Evolutionary conservation across 768 basidiomycete genomes (phyloP).

Genomic region (Lactarius hatsudake): DNA sequence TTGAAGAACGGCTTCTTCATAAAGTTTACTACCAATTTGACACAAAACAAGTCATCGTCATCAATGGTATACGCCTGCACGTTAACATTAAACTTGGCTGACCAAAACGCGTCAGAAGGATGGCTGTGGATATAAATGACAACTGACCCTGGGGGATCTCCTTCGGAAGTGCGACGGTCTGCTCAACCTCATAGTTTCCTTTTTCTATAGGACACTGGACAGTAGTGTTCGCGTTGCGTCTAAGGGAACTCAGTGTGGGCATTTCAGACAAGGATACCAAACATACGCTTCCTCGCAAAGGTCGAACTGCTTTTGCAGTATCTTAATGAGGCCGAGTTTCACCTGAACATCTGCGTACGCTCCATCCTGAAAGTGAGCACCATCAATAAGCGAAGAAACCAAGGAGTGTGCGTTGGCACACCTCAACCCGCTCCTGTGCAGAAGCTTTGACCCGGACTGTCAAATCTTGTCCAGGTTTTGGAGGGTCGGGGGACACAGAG

Average conservation of each 20-base stretch:
- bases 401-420: slow-evolving; percentile 34
- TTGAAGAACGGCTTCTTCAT: slow-evolving; percentile 40
- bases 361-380: slow-evolving; percentile 62
- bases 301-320: slow-evolving; percentile 82
- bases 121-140: neutral
- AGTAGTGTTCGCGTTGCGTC: slow-evolving; percentile 68
- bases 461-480: slow-evolving; percentile 79
- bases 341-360: slow-evolving; percentile 87
- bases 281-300: slow-evolving; percentile 93
- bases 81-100: slow-evolving; percentile 81
- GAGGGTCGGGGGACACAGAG: slow-evolving; percentile 79
- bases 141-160: slow-evolving; percentile 80
- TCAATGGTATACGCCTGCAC: slow-evolving; percentile 67
- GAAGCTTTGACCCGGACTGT: slow-evolving; percentile 77
- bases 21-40: slow-evolving; percentile 79
- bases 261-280: neutral
- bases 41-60: slow-evolving; percentile 76
- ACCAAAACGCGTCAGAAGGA: slow-evolving; percentile 10
- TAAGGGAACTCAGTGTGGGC: slow-evolving; percentile 33
- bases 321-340: slow-evolving; percentile 90
- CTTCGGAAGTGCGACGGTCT: slow-evolving; percentile 83
- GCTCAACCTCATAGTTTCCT: slow-evolving; percentile 69
- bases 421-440: slow-evolving; percentile 62
- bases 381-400: neutral
- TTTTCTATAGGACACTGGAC: slow-evolving; percentile 82